Evolutionary conservation across 768 basidiomycete species (phyloP), one percentile per base, ranked within the genome.

Genomic region (Kockovaella imperatae): DNA sequence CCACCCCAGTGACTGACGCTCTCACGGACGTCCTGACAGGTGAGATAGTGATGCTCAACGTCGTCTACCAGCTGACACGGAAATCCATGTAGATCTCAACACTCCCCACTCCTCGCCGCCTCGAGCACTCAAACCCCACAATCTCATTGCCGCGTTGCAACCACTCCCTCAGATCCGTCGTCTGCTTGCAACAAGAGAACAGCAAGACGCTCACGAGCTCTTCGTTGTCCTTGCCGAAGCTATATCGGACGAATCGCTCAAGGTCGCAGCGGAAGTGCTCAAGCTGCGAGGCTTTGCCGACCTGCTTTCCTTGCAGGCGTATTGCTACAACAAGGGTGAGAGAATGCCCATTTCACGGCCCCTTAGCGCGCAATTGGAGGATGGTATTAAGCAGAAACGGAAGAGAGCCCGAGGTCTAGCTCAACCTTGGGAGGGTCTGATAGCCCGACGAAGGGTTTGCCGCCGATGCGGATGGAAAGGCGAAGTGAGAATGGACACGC

Each of bases 131-230:
- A 80, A 87, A 1, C 89, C 88, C 0, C 65, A 80, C 36, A 77
- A 77, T 30, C 80, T 93, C 49, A 84, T 91, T 38, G 70, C 77
- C 15, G 83, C 82, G 3, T 77, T 91, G 25, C 79, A 80, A 15
- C 67, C 75, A 18, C 76, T 62, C 68, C 77, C 54, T 7, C 60
- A 46, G 63, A 75, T 54, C 25, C 67, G 62, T 7, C 50, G 66
- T 17, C 57, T 67, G 77, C 78, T 93, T 70, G 80, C 81, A 56
- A 88, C 88, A 1, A 82, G 87, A 11, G 89, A 95, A 67, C 93
- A 97, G 68, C 93, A 97, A 73, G 93, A 97, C 68, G 93, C 93
- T 4, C 93, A 97, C 64, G 93, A 97, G 67, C 78, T 97, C n/a
- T 96, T 95, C 74, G 84, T 93, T 59, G 81, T 96, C 26, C 75